Evolutionary conservation across 768 basidiomycete species (phyloP).

Genomic region (Paxillus ammoniavirescens): DNA sequence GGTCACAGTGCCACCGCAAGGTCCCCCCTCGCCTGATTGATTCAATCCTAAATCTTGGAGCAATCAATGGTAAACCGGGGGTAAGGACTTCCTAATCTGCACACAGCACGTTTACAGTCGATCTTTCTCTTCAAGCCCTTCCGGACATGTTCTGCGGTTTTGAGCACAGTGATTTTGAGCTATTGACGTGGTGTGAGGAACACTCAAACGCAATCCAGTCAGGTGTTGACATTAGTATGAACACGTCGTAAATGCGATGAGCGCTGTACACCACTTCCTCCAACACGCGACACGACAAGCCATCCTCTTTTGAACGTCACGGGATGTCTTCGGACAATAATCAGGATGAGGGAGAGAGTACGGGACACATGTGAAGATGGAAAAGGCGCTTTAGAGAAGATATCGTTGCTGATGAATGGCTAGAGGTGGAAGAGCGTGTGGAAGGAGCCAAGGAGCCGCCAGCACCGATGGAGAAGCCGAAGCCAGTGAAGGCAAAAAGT

Average conservation of each 20-base stretch:
- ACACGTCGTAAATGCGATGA: background rate
- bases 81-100: too few species aligned
- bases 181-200: too few species aligned
- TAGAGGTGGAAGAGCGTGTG: constrained; percentile 23
- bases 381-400: constrained; percentile 66
- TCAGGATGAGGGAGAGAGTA: constrained; percentile 85
- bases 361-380: constrained; percentile 80
- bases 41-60: too few species aligned
- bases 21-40: too few species aligned
- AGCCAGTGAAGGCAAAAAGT: constrained; percentile 6
- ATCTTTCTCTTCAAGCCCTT: too few species aligned
- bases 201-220: too few species aligned
- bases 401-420: constrained; percentile 34
- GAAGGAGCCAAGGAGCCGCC: constrained; percentile 28
- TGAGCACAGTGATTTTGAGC: background rate
- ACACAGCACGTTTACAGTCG: too few species aligned
- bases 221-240: background rate
- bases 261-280: constrained; percentile 38
- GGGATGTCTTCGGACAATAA: constrained; percentile 55
- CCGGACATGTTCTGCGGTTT: background rate
- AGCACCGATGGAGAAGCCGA: constrained; percentile 17
- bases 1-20: too few species aligned
- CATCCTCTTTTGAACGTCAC: constrained; percentile 84
- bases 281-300: constrained; percentile 85
- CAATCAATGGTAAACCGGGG: too few species aligned